phyloP scores from a whole-genome alignment of 1,284 basidiomycete genomes.

The Leccinum subrobustum region DNA sequence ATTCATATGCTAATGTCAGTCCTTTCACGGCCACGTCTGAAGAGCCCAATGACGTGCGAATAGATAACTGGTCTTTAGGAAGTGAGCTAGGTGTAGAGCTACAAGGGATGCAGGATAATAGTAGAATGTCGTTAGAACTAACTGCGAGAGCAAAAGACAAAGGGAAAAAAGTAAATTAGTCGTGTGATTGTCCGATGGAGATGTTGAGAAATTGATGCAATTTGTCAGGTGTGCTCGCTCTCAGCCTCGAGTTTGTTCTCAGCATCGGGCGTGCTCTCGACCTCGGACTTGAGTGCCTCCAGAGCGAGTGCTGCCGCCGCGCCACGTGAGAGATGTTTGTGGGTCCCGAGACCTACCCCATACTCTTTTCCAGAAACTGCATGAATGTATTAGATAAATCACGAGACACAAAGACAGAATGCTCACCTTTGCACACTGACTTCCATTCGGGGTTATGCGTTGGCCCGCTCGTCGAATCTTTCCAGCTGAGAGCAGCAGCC shows the following conservation, averaged over 20 bases:
- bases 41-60: constrained; percentile 8
- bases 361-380: constrained; percentile 32
- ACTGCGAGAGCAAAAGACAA: not conserved
- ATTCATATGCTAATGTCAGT: constrained; percentile 3
- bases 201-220: constrained; percentile 2
- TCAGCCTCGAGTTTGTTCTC: constrained; percentile 6
- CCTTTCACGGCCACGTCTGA: constrained; percentile 9
- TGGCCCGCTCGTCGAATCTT: constrained; percentile 45
- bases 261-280: not conserved
- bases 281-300: constrained; percentile 24
- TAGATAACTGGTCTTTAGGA: constrained; percentile 16
- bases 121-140: not conserved
- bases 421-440: constrained; percentile 55
- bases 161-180: constrained; percentile 1
- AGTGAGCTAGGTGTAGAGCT: constrained; percentile 6
- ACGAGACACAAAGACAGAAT: constrained; percentile 6
- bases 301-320: constrained; percentile 53
- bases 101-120: constrained; percentile 10
- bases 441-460: constrained; percentile 55
- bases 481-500: constrained; percentile 51
- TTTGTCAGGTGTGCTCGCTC: constrained; percentile 16
- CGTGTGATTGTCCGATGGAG: not conserved
- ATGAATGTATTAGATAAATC: constrained; percentile 15
- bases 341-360: constrained; percentile 36
- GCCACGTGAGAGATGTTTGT: constrained; percentile 54